Evolutionary conservation across 129 eudicot species (phyloP).

Genomic region (Sambucus nigra): DNA sequence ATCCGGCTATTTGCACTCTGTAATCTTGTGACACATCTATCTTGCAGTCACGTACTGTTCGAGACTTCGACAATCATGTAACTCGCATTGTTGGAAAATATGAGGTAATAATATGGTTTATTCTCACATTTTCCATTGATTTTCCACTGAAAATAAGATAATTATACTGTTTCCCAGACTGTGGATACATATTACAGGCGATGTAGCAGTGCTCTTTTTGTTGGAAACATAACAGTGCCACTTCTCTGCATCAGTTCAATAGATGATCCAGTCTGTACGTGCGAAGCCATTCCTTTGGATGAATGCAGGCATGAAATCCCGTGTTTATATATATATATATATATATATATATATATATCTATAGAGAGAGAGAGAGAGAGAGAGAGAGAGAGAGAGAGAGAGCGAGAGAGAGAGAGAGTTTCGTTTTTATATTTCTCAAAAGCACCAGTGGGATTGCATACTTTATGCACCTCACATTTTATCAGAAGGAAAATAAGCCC

Average conservation of each 20-base stretch:
- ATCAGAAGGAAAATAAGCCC: too few relatives aligned
- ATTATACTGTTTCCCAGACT: constrained; percentile 38
- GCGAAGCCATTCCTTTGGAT: constrained; percentile 95
- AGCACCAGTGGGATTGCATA: too few relatives aligned
- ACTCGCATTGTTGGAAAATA: constrained; percentile 61
- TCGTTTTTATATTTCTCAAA: too few relatives aligned
- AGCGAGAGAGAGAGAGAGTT: too few relatives aligned
- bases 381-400: too few relatives aligned
- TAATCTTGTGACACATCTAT: not conserved
- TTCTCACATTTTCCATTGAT: not conserved
- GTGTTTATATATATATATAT: too few relatives aligned
- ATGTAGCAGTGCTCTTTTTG: constrained; percentile 57
- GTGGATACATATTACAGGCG: constrained; percentile 91
- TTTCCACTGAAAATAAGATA: constrained; percentile 20
- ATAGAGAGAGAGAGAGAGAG: too few relatives aligned
- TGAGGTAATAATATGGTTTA: constrained; percentile 50
- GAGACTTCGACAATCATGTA: constrained; percentile 80
- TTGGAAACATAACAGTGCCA: constrained; percentile 67
- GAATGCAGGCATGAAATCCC: constrained; percentile 62
- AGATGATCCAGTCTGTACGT: constrained; percentile 95
- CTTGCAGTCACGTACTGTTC: constrained; percentile 65
- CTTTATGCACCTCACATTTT: too few relatives aligned
- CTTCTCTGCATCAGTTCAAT: constrained; percentile 84
- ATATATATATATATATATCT: too few relatives aligned
- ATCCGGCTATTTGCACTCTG: constrained; percentile 1